A percentile compares a stretch with the other conserved stretches of the same genome.
Conservation (phyloP, 495 filamentous ascomycete genomes). For the Lasiosphaeria hispida region DNA sequence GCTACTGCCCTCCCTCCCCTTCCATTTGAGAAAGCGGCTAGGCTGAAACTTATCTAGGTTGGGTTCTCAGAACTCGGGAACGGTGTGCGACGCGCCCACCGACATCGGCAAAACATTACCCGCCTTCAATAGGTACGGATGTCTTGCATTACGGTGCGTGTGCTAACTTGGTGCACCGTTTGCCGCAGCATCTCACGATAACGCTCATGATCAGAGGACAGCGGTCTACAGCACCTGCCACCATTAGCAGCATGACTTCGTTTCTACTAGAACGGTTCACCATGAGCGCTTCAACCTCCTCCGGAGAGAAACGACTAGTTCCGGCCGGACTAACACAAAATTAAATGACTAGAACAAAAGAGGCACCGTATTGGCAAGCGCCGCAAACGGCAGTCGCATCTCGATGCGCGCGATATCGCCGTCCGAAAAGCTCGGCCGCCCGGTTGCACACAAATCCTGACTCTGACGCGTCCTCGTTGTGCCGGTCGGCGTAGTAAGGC, state of each 20-base stretch:
- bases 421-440: constrained; percentile 6
- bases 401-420: constrained; percentile 12
- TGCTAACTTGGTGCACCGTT: constrained; percentile 14
- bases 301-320: background rate
- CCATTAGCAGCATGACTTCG: background rate
- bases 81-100: background rate
- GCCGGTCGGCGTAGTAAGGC: constrained; percentile 3
- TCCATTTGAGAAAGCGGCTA: constrained; percentile 10
- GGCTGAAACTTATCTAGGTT: constrained; percentile 14
- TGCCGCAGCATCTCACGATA: constrained; percentile 16
- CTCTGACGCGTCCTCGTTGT: background rate
- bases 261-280: background rate
- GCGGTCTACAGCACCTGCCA: background rate
- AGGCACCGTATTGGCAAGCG: constrained; percentile 18
- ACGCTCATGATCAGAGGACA: constrained; percentile 15
- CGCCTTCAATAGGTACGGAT: constrained; percentile 16
- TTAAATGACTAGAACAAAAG: constrained; percentile 13
- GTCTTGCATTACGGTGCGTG: constrained; percentile 16
- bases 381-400: constrained; percentile 19
- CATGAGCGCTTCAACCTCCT: background rate
- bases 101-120: constrained; percentile 11
- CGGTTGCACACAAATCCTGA: constrained; percentile 13
- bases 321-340: constrained; percentile 4
- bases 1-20: background rate
- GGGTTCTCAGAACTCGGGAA: constrained; percentile 16